Percentiles rank a stretch among this genome's conserved stretches.
Evolutionary conservation across 305 asterid genomes (phyloP).

Genomic region (Rubia balearica): DNA sequence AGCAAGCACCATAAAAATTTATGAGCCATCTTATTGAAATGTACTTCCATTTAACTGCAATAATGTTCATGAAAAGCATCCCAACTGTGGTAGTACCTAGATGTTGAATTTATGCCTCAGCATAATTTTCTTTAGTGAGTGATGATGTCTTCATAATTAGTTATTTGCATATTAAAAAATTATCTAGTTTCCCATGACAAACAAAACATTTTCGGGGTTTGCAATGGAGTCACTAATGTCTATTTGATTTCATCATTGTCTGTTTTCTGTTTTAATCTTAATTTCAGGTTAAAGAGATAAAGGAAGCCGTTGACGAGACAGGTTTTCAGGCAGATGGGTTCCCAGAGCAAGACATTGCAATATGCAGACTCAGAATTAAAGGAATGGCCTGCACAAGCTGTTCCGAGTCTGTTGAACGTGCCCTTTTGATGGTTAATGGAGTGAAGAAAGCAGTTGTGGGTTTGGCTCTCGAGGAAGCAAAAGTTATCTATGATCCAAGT

Average conservation of each 20-base stretch:
- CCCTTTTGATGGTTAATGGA: constrained; percentile 67
- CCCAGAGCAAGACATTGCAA: constrained; percentile 82
- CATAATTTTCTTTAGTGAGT: neutral
- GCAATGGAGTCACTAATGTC: neutral
- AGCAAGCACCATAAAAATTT: neutral
- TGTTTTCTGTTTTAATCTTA: constrained; percentile 2
- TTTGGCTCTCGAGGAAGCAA: constrained; percentile 94
- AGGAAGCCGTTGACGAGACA: constrained; percentile 90
- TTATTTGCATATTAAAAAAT: neutral
- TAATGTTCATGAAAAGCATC: neutral
- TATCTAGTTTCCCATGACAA: too few species aligned
- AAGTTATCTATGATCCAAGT: constrained; percentile 86
- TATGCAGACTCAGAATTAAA: constrained; percentile 74
- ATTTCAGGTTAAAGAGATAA: constrained; percentile 61
- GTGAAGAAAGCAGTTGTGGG: constrained; percentile 93
- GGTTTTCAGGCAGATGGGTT: constrained; percentile 84
- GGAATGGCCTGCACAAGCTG: constrained; percentile 99
- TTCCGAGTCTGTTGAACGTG: constrained; percentile 91
- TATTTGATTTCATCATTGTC: constrained; percentile 7
- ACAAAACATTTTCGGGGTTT: neutral
- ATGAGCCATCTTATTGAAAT: neutral
- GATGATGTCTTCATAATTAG: neutral
- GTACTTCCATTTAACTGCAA: neutral
- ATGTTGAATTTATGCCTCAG: neutral
- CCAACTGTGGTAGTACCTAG: neutral